These are phyloP conservation scores for Citrus hindsii DNA, from an alignment of 345 rosid genomes.

Conservation along the genomic window DNA sequence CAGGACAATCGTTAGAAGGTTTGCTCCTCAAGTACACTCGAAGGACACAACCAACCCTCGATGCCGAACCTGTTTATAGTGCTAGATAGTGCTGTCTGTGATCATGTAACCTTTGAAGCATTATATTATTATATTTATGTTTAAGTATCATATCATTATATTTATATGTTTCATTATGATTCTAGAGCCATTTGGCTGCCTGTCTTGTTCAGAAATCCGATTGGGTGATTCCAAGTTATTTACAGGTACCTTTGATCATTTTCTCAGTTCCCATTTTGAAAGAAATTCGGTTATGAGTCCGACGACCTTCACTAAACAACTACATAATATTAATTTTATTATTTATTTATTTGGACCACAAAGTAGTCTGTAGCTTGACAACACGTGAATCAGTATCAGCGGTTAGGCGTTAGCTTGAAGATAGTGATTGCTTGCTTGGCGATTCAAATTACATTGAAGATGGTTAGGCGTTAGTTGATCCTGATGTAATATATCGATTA, in stretches of 20 bases:
- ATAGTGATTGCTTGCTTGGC: too few species aligned
- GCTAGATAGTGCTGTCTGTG: slow-evolving; percentile 39
- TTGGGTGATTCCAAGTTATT: not conserved
- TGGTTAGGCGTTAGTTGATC: too few species aligned
- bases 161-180: not conserved
- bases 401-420: too few species aligned
- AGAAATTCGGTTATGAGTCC: too few species aligned
- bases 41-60: slow-evolving; percentile 60
- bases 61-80: slow-evolving; percentile 72
- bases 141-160: not conserved
- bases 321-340: too few species aligned
- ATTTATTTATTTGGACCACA: too few species aligned
- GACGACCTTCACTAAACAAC: too few species aligned
- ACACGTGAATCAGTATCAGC: too few species aligned
- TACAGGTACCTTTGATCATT: not conserved
- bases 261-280: not conserved
- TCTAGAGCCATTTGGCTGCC: not conserved
- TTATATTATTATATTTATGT: not conserved
- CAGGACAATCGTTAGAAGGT: slow-evolving; percentile 82
- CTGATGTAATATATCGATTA: too few species aligned
- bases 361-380: too few species aligned
- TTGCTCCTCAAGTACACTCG: slow-evolving; percentile 83
- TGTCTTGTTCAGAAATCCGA: not conserved
- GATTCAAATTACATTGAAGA: too few species aligned
- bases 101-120: not conserved